Evolutionary conservation across 352 stramenopile genomes (phyloP), one percentile per base, ranked within the genome.

Genomic region (Globisporangium paroecandrum): DNA sequence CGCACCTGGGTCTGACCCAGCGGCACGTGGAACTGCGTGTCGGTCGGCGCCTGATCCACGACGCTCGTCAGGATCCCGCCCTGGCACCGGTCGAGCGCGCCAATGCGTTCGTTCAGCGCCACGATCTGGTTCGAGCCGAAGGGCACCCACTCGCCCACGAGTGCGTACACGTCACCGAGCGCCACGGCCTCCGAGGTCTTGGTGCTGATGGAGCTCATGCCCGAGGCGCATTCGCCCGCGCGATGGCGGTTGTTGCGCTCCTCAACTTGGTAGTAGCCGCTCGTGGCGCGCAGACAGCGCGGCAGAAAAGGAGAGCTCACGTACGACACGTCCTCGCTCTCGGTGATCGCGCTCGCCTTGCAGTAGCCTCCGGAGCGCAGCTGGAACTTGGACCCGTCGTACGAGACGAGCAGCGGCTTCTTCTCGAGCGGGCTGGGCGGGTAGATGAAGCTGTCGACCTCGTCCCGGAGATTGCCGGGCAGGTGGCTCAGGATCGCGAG

Each of bases 121-220:
- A 99, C 94, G 66, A 99, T 98, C 77, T 99, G 93, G 75, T 99
- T 99, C 2, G 96, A 92, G 20, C 97, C 97, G 69, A 99, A 99
- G 1, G 97, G 97, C 3, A 99, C 97, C 80, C 97, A 99, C 78
- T 99, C 97, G 20, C 94, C 93, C 53, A 99, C 96, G 69, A 99
- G 97, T 22, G 98, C 90, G 34, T 93, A 98, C 10, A 99, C 96
- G 46, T 95, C 97, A 69, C 98, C 97, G 32, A 99, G 79, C 22
- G 93, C 97, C 54, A 99, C 89, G 3, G 98, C 93, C 70, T 98
- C 93, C 2, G 89, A 89, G 2, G 98, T 95, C 56, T 96, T 91
- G 65, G 98, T 95, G 12, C 77, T 81, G 62, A 98, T 97, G 43
- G 85, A 98, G 41, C 81, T 89, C 22, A 69, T 73, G 29, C 93